These are phyloP conservation scores for Trichoderma reesei DNA, from an alignment of 495 filamentous ascomycete genomes.

Conservation along the genomic window DNA sequence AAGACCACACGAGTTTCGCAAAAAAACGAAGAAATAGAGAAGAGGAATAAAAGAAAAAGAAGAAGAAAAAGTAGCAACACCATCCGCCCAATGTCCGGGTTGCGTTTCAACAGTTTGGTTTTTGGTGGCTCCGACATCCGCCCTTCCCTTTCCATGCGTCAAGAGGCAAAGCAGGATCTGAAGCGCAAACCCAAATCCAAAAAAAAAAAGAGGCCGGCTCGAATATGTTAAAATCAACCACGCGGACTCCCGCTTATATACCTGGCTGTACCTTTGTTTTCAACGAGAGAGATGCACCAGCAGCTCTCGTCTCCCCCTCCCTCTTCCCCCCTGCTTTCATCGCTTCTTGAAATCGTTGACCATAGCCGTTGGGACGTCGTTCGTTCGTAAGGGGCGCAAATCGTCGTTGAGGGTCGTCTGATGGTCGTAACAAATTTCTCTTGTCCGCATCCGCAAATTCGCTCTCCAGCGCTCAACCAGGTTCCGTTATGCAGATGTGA, in stretches of 20 bases:
- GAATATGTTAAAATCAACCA: conserved; percentile 8
- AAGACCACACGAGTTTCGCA: too few species aligned
- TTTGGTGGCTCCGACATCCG: background rate
- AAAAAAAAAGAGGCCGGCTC: conserved; percentile 12
- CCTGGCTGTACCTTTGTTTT: background rate
- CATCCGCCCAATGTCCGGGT: background rate
- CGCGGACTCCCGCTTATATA: conserved; percentile 8
- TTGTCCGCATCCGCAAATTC: background rate
- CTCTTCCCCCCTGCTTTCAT: background rate
- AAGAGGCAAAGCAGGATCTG: background rate
- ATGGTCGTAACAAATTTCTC: background rate
- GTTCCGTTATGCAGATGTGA: background rate
- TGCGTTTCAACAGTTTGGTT: background rate
- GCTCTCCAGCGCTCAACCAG: background rate
- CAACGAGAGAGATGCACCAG: conserved; percentile 2
- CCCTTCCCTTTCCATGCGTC: conserved; percentile 5
- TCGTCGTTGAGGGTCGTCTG: conserved; percentile 4
- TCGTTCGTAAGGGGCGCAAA: conserved; percentile 6
- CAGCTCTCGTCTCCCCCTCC: background rate
- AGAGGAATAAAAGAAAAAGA: conserved; percentile 16
- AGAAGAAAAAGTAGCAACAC: conserved; percentile 11
- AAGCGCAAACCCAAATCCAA: conserved; percentile 12
- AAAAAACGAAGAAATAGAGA: conserved; percentile 14
- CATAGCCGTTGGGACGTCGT: conserved; percentile 8
- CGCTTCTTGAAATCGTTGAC: background rate